Conservation (phyloP, 2,329 filamentous ascomycete species). For the Penicillium fuscoglaucum region DNA sequence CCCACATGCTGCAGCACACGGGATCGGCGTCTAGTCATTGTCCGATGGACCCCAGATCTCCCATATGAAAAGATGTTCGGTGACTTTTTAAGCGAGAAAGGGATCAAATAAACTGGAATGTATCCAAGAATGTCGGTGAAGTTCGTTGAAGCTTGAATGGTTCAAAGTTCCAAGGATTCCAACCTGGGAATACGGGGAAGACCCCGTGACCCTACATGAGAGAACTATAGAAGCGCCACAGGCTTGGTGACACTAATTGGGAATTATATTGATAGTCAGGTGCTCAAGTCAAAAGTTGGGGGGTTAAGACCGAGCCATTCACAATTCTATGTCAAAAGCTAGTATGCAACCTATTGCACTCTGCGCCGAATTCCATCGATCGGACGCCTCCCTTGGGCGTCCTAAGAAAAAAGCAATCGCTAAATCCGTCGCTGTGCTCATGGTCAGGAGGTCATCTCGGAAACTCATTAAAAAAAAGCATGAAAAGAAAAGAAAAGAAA, state of each 20-base stretch:
- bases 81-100: background rate
- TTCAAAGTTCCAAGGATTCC: background rate
- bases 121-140: background rate
- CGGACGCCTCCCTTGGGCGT: background rate
- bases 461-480: slow-evolving; percentile 7
- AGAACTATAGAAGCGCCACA: slow-evolving; percentile 2
- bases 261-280: slow-evolving; percentile 3
- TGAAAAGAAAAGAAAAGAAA: slow-evolving; percentile 2
- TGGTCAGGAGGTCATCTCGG: slow-evolving; percentile 14
- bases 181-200: background rate
- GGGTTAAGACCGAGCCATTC: background rate
- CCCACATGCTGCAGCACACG: slow-evolving; percentile 1
- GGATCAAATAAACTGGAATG: background rate
- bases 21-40: background rate
- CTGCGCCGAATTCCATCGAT: background rate
- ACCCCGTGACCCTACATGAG: background rate
- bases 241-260: background rate
- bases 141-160: background rate
- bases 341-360: background rate
- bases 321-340: slow-evolving; percentile 3
- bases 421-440: slow-evolving; percentile 23
- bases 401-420: slow-evolving; percentile 15
- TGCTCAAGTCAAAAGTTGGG: background rate
- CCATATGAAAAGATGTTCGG: background rate
- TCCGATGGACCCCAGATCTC: background rate